Percentiles rank a stretch among this genome's conserved stretches.
Evolutionary conservation across 2,329 filamentous ascomycete species (phyloP).

Genomic region (Plectosphaerella plurivora): DNA sequence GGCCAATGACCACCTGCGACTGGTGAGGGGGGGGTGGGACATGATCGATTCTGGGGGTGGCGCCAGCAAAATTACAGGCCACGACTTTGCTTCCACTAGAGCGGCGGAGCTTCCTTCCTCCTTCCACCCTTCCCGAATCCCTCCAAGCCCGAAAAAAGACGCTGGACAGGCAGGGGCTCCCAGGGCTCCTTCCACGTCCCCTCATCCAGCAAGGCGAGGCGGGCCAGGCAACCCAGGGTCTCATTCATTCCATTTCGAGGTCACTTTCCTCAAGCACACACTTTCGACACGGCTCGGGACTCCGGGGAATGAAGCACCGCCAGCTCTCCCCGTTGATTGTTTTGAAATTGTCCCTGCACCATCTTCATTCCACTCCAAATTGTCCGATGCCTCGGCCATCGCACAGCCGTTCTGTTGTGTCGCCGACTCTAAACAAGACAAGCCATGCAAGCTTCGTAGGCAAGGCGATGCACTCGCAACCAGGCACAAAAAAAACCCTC

Average conservation of each 20-base stretch:
- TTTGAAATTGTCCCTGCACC: not conserved
- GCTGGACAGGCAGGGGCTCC: not conserved
- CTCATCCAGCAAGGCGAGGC: not conserved
- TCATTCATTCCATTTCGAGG: not conserved
- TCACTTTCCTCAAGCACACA: not conserved
- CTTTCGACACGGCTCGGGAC: not conserved
- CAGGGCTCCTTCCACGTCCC: not conserved
- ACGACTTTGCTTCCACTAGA: not conserved
- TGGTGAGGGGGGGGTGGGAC: no score
- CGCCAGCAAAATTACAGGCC: slow-evolving; percentile 1
- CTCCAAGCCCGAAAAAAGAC: no score
- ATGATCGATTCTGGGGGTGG: not conserved
- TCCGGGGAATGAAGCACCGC: not conserved
- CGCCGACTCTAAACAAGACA: not conserved
- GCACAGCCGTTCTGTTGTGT: not conserved
- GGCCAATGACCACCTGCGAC: no score
- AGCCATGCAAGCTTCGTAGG: not conserved
- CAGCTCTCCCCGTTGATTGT: not conserved
- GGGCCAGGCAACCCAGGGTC: not conserved
- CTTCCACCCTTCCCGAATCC: not conserved
- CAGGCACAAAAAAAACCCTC: no score
- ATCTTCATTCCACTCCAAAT: not conserved
- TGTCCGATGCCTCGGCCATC: not conserved
- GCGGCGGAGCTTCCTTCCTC: not conserved
- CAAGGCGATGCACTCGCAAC: not conserved